These are phyloP conservation scores for Monosporascus sp. DNA, from an alignment of 2,329 filamentous ascomycete species.

Conservation along the genomic window DNA sequence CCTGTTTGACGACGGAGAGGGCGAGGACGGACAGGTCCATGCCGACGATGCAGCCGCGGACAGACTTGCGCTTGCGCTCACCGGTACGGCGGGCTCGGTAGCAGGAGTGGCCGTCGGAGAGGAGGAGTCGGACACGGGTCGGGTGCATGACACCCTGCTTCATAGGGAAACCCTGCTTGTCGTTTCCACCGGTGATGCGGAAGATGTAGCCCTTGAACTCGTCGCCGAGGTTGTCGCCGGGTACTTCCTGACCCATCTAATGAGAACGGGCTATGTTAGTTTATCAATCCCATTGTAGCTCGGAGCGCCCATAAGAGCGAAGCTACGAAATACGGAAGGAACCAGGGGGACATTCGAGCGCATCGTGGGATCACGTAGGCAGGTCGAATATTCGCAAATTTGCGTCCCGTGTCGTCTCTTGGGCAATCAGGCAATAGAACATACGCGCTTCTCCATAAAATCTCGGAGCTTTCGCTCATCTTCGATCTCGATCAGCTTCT, in stretches of 20 bases:
- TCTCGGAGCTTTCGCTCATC: constrained; percentile 98
- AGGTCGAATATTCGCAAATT: no score
- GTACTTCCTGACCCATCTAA: constrained; percentile 84
- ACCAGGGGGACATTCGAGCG: background rate
- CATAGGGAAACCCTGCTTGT: constrained; percentile 99
- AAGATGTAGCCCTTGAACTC: constrained; percentile 99
- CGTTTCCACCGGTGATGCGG: constrained; percentile 99
- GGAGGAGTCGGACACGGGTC: constrained; percentile 95
- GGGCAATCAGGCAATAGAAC: constrained; percentile 26
- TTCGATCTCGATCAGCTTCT: constrained; percentile 98
- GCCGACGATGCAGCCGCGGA: constrained; percentile 97
- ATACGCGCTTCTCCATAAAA: constrained; percentile 97
- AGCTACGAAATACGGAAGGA: background rate
- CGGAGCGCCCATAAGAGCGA: constrained; percentile 4
- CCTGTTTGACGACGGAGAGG: constrained; percentile 96
- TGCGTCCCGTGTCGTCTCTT: no score
- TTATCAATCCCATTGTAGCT: constrained; percentile 10
- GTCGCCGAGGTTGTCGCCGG: constrained; percentile 91
- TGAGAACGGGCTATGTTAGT: constrained; percentile 29
- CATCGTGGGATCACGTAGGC: background rate
- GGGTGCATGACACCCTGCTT: constrained; percentile 99
- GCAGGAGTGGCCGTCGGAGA: constrained; percentile 96
- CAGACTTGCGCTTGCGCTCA: constrained; percentile 99
- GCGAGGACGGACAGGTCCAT: constrained; percentile 93
- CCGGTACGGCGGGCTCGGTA: constrained; percentile 96